These are phyloP conservation scores for Colletotrichum eremochloae DNA, from an alignment of 2,329 filamentous ascomycete genomes.

Conservation along the genomic window DNA sequence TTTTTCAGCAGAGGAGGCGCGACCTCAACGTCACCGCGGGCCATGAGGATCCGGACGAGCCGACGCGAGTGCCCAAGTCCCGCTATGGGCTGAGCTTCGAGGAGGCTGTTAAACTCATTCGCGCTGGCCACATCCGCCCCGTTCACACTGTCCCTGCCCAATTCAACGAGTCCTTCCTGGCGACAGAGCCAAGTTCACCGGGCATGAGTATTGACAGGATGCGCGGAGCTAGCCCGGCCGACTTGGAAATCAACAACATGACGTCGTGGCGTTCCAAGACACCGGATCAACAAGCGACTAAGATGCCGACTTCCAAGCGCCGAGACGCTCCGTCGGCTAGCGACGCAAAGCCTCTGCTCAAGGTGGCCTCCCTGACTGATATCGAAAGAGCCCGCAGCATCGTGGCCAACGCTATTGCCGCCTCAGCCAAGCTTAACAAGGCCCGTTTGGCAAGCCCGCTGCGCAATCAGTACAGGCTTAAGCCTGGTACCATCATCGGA, in stretches of 20 bases:
- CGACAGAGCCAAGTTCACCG: not conserved
- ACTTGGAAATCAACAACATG: not conserved
- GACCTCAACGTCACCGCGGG: not conserved
- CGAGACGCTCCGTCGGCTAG: no score
- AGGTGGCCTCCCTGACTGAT: not conserved
- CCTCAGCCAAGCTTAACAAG: not conserved
- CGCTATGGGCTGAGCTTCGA: not conserved
- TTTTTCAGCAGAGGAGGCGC: no score
- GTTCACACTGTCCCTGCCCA: not conserved
- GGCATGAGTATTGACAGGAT: not conserved
- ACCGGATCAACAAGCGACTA: no score
- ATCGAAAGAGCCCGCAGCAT: not conserved
- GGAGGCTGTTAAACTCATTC: not conserved
- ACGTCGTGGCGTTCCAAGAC: no score
- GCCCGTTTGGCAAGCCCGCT: not conserved
- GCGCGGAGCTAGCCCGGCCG: not conserved
- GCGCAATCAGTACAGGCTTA: not conserved
- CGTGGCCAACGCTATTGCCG: not conserved
- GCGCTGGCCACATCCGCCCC: not conserved
- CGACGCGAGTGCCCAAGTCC: not conserved
- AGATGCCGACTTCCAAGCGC: no score
- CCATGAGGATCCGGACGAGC: not conserved
- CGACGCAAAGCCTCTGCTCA: no score
- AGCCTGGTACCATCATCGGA: conserved; percentile 1
- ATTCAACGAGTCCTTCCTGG: not conserved